These are phyloP conservation scores for Lichtheimia hyalospora DNA, from an alignment of 371 early-diverging fungal genomes.

Conservation along the genomic window DNA sequence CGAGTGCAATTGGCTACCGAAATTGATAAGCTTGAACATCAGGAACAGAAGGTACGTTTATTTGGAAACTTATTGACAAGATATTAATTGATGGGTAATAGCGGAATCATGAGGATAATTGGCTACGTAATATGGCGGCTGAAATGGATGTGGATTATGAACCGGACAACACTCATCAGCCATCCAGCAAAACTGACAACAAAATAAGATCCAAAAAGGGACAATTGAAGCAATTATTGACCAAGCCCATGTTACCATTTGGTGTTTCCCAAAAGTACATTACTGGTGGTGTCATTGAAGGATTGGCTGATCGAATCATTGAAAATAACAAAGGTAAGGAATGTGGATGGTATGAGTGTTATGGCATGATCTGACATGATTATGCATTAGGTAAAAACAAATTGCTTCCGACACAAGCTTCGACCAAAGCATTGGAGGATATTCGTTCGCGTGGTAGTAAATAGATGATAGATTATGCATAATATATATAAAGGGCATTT, in stretches of 20 bases:
- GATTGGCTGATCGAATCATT: slow-evolving; percentile 63
- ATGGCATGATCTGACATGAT: no score
- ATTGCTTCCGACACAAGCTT: slow-evolving; percentile 17
- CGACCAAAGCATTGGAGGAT: slow-evolving; percentile 15
- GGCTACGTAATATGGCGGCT: slow-evolving; percentile 85
- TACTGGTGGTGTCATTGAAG: slow-evolving; percentile 67
- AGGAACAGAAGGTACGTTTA: slow-evolving; percentile 57
- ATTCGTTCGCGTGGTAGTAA: neutral
- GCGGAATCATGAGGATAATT: slow-evolving; percentile 69
- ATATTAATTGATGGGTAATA: slow-evolving; percentile 7
- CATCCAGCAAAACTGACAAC: slow-evolving; percentile 17
- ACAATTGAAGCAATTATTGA: slow-evolving; percentile 60
- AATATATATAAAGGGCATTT: no score
- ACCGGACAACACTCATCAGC: slow-evolving; percentile 36
- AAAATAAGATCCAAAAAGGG: slow-evolving; percentile 58
- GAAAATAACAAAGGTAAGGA: slow-evolving; percentile 30
- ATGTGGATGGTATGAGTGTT: no score
- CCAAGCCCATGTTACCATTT: slow-evolving; percentile 68
- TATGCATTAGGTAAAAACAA: neutral
- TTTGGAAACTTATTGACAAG: neutral
- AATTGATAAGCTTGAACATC: slow-evolving; percentile 81
- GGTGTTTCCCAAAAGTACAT: slow-evolving; percentile 75
- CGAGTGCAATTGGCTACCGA: slow-evolving; percentile 76
- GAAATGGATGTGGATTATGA: slow-evolving; percentile 80
- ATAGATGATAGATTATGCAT: neutral